Evolutionary conservation across 1,139 yeast genomes (phyloP).

Genomic region (Lodderomyces metapsilosis): DNA sequence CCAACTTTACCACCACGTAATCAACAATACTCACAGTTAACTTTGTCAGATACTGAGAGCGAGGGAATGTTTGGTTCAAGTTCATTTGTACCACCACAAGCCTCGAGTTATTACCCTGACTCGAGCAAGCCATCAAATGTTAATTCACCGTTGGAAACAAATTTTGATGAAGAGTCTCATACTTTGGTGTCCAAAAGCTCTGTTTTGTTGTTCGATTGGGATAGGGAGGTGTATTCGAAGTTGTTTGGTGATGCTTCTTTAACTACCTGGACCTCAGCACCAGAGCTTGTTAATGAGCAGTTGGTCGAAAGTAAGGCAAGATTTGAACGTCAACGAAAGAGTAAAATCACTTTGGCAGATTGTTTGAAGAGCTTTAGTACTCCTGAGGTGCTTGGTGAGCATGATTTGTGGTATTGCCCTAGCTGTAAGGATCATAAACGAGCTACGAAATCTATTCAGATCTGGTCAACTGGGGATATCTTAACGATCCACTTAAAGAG

Average conservation of each 20-base stretch:
- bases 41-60: constrained; percentile 19
- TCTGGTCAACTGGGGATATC: constrained; percentile 91
- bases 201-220: constrained; percentile 76
- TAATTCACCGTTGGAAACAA: constrained; percentile 22
- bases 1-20: constrained; percentile 12
- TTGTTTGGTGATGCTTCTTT: constrained; percentile 49
- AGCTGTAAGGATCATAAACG: constrained; percentile 83
- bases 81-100: constrained; percentile 20
- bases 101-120: constrained; percentile 18
- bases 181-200: constrained; percentile 32
- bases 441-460: constrained; percentile 86
- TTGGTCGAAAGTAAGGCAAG: constrained; percentile 45
- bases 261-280: constrained; percentile 56
- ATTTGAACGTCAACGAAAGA: constrained; percentile 39
- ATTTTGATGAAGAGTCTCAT: constrained; percentile 5
- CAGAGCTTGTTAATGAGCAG: constrained; percentile 50
- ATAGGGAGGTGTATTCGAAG: constrained; percentile 40
- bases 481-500: constrained; percentile 87
- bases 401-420: constrained; percentile 95
- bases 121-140: constrained; percentile 22
- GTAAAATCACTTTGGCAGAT: constrained; percentile 65
- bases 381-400: constrained; percentile 83
- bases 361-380: constrained; percentile 75
- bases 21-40: constrained; percentile 6
- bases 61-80: constrained; percentile 32